These are phyloP conservation scores for Alloteropsis semialata DNA, from an alignment of 176 grass and related monocot species.

Conservation along the genomic window DNA sequence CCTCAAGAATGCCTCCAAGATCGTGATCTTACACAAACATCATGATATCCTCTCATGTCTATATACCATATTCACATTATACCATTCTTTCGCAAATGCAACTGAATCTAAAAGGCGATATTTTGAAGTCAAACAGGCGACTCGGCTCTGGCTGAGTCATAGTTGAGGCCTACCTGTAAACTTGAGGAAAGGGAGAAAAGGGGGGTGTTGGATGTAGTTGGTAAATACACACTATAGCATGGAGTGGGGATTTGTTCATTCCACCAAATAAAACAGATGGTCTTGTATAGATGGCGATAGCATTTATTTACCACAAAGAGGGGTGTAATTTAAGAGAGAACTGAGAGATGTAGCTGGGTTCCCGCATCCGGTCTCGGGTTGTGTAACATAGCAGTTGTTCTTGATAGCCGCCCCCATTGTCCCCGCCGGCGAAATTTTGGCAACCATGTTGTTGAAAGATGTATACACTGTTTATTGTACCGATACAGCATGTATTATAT, in stretches of 20 bases:
- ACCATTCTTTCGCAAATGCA: slow-evolving; percentile 40
- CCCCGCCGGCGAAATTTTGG: neutral
- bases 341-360: neutral
- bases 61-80: slow-evolving; percentile 16
- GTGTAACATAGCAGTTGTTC: slow-evolving; percentile 52
- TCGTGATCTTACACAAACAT: slow-evolving; percentile 24
- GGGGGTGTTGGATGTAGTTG: slow-evolving; percentile 36
- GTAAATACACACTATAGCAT: slow-evolving; percentile 59
- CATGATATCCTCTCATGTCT: slow-evolving; percentile 35
- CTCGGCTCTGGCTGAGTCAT: slow-evolving; percentile 1
- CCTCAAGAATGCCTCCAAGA: slow-evolving; percentile 82
- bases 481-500: slow-evolving; percentile 15
- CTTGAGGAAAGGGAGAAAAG: neutral
- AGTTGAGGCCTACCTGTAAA: slow-evolving; percentile 11
- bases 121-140: slow-evolving; percentile 3
- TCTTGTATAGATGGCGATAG: slow-evolving; percentile 66
- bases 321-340: slow-evolving; percentile 33
- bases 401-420: slow-evolving; percentile 5
- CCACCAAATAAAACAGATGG: slow-evolving; percentile 40
- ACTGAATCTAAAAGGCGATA: slow-evolving; percentile 25
- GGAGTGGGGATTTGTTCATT: slow-evolving; percentile 32
- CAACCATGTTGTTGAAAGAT: slow-evolving; percentile 28
- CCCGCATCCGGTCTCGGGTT: neutral
- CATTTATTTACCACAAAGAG: slow-evolving; percentile 7
- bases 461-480: slow-evolving; percentile 30